These are phyloP conservation scores for Podaxis sp. DNA, from an alignment of 768 basidiomycete genomes.

Conservation along the genomic window DNA sequence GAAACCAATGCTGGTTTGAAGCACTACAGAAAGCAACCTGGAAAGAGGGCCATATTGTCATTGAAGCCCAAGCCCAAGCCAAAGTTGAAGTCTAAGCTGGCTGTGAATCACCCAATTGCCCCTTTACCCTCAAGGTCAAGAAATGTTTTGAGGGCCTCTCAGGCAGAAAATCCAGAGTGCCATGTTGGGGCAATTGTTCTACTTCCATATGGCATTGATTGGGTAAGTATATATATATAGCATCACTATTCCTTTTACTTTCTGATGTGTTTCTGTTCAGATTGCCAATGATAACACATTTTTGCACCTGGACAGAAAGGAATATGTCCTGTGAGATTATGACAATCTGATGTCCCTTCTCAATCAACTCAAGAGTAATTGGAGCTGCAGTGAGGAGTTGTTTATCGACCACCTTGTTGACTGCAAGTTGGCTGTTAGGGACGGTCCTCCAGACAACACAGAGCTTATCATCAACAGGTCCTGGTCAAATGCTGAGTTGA, in stretches of 20 bases:
- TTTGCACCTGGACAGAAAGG: background rate
- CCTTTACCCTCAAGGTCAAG: background rate
- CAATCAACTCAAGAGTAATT: background rate
- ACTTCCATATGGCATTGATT: background rate
- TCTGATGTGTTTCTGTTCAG: background rate
- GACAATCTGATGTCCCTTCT: background rate
- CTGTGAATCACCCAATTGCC: background rate
- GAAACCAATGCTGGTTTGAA: background rate
- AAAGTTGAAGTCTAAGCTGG: background rate
- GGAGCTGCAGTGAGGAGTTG: background rate
- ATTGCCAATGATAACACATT: background rate
- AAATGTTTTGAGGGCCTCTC: background rate
- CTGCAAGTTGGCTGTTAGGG: background rate
- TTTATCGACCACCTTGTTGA: background rate
- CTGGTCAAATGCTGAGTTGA: background rate
- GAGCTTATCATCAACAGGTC: background rate
- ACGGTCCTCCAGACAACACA: background rate
- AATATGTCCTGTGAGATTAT: background rate
- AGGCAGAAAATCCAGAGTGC: background rate
- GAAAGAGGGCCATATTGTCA: too few species aligned
- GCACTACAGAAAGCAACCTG: background rate
- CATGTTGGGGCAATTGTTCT: background rate
- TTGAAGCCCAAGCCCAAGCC: background rate
- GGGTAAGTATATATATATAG: background rate
- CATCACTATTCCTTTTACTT: background rate